These are phyloP conservation scores for Cladosporium sp. DNA, from an alignment of 2,329 filamentous ascomycete species.

Conservation along the genomic window DNA sequence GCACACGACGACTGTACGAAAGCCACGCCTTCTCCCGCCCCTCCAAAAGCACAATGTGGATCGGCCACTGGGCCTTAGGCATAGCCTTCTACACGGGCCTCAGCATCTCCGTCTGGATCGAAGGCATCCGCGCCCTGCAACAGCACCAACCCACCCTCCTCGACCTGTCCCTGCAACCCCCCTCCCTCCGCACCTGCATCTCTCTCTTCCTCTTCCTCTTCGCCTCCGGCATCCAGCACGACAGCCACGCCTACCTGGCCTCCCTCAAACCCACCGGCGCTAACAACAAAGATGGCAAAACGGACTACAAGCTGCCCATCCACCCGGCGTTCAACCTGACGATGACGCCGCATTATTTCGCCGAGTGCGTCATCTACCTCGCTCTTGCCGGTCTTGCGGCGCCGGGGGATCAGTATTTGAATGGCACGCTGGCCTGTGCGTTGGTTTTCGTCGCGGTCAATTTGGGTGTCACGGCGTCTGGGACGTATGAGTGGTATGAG, in stretches of 20 bases:
- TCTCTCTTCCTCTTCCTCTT: slow-evolving; percentile 62
- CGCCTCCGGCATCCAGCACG: slow-evolving; percentile 70
- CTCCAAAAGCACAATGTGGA: slow-evolving; percentile 75
- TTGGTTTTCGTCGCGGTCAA: slow-evolving; percentile 73
- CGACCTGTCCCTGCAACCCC: slow-evolving; percentile 39
- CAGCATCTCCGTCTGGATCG: slow-evolving; percentile 76
- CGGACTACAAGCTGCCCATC: slow-evolving; percentile 76
- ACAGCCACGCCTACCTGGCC: slow-evolving; percentile 47
- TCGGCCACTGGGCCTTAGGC: slow-evolving; percentile 77
- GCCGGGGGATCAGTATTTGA: slow-evolving; percentile 61
- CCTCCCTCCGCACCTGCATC: slow-evolving; percentile 48
- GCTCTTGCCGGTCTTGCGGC: slow-evolving; percentile 70
- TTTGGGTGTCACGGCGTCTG: slow-evolving; percentile 73
- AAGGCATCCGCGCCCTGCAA: slow-evolving; percentile 61
- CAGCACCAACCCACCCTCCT: slow-evolving; percentile 32
- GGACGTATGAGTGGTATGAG: slow-evolving; percentile 75
- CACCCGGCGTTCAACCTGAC: slow-evolving; percentile 67
- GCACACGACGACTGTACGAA: slow-evolving; percentile 71
- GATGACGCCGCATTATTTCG: slow-evolving; percentile 86
- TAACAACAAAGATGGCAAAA: slow-evolving; percentile 16
- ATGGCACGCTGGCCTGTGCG: slow-evolving; percentile 68
- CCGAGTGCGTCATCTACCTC: slow-evolving; percentile 80
- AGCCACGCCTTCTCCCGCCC: slow-evolving; percentile 61
- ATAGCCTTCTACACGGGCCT: slow-evolving; percentile 71
- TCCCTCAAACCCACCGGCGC: slow-evolving; percentile 25